Conservation (phyloP, 2,329 filamentous ascomycete genomes). For the Calonectria leucothoes region DNA sequence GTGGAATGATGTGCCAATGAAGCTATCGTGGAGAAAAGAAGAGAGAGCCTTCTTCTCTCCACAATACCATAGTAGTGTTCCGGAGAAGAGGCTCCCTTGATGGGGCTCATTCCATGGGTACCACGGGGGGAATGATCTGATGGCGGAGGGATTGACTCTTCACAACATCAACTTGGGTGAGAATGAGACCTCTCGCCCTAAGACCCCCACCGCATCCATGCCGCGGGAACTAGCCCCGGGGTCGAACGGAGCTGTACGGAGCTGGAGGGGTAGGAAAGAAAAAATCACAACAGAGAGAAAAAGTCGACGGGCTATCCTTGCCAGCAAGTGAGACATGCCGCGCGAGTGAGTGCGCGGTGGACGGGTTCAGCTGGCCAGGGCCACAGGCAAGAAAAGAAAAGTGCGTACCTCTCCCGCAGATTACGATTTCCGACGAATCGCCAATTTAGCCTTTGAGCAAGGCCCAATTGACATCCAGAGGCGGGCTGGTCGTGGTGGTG, state of each 20-base stretch:
- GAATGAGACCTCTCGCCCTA: neutral
- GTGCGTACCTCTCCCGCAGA: neutral
- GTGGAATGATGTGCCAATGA: constrained; percentile 30
- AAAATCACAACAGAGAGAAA: neutral
- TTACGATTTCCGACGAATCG: constrained; percentile 20
- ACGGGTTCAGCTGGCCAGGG: constrained; percentile 35
- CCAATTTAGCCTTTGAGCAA: constrained; percentile 30
- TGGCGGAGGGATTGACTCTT: neutral
- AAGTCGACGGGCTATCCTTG: constrained; percentile 1
- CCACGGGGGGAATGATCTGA: constrained; percentile 14
- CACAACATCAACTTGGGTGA: neutral
- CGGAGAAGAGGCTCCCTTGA: constrained; percentile 15
- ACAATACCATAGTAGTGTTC: neutral
- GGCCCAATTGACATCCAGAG: constrained; percentile 13
- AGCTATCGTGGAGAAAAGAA: neutral
- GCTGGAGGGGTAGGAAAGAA: constrained; percentile 9
- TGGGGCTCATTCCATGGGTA: constrained; percentile 4
- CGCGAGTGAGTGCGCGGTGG: constrained; percentile 22
- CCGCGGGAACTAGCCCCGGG: constrained; percentile 24
- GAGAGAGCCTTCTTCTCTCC: neutral
- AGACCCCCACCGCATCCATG: constrained; percentile 5
- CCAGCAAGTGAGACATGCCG: constrained; percentile 15
- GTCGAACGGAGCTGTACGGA: constrained; percentile 37
- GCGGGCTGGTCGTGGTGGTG: constrained; percentile 21
- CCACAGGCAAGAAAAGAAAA: neutral